Conservation (phyloP, 2,329 filamentous ascomycete genomes). For the Talaromyces islandicus region DNA sequence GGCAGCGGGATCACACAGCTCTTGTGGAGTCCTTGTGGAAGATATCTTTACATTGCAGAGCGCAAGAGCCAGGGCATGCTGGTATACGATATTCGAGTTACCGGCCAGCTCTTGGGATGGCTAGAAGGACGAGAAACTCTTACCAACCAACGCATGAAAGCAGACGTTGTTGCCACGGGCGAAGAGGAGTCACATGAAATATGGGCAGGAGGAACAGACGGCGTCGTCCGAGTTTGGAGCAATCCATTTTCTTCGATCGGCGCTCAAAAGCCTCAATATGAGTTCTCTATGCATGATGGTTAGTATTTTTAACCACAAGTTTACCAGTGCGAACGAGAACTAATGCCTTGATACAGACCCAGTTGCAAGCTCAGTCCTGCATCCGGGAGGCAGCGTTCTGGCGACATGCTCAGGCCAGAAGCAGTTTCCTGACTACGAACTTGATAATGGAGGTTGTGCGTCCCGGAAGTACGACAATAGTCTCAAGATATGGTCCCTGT, state of each 20-base stretch:
- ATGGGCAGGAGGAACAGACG: constrained; percentile 56
- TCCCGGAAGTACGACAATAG: constrained; percentile 25
- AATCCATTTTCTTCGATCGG: constrained; percentile 38
- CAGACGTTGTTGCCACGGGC: constrained; percentile 43
- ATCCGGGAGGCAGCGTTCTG: constrained; percentile 41
- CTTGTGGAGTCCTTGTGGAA: constrained; percentile 52
- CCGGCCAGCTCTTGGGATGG: constrained; percentile 45
- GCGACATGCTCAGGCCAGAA: constrained; percentile 47
- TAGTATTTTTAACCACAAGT: constrained; percentile 11
- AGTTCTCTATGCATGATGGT: constrained; percentile 43
- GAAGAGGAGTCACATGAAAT: constrained; percentile 43
- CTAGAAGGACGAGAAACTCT: constrained; percentile 40
- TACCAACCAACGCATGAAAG: constrained; percentile 52
- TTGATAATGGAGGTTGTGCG: neutral
- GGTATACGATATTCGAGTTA: constrained; percentile 56
- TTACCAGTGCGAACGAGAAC: neutral
- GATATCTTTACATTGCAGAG: constrained; percentile 55
- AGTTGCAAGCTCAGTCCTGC: constrained; percentile 41
- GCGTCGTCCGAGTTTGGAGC: constrained; percentile 46
- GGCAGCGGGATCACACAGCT: constrained; percentile 53
- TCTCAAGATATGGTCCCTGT: constrained; percentile 35
- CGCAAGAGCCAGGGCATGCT: constrained; percentile 50
- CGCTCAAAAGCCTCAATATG: constrained; percentile 36
- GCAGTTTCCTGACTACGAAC: constrained; percentile 16
- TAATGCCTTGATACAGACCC: constrained; percentile 31